Base-by-base conservation (phyloP, 345 rosid genomes). In the Citrus hindsii region DNA sequence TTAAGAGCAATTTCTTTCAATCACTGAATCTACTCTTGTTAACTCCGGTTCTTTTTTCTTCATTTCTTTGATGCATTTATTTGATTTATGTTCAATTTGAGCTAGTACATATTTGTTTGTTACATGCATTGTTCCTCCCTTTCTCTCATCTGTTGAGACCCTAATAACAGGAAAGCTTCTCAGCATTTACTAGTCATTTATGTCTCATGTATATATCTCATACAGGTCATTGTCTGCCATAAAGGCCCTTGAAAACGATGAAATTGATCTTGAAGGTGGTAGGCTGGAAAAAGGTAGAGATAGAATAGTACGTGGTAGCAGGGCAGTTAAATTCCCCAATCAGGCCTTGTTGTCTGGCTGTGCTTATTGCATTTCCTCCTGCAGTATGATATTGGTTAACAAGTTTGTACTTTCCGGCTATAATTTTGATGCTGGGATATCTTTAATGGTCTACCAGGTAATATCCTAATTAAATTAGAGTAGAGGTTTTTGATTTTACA, bases 391-490 rank as follows among this genome's bases (percentile, higher is more conserved):
- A 78, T 88, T 96, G 67, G 95, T 92, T 55, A 96, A 94, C 90
- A 96, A 96, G 80, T 89, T 86, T 85, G 98, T 96, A 75, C 98
- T 96, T 79, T 96, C 98, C 76, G 86, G 97, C 84, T 94, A 96
- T 89, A 85, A 87, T 82, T 96, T 96, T 79, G 93, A 90, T 77
- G 99, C 99, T 79, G 98, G 97, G 74, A 94, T 96, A 81, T 91
- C 91, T 58, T 86, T 96, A 86, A 96, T 96, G 99, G 76, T 96
- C 61, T 96, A 94, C 87, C 99, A 96, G 97, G 99, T 94, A 84
- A 53, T 75, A 74, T 62, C 37, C 19, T 77, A 33, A 56, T 32
- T 38, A 37, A 67, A 33, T 25, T 62, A n/a, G 37, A 32, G 48
- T 33, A 67, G n/a, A 73, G 18, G 5, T 65, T 69, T 12, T 4